phyloP scores from a whole-genome alignment of 805 yeast genomes.

The Yamadazyma phyllophila region DNA sequence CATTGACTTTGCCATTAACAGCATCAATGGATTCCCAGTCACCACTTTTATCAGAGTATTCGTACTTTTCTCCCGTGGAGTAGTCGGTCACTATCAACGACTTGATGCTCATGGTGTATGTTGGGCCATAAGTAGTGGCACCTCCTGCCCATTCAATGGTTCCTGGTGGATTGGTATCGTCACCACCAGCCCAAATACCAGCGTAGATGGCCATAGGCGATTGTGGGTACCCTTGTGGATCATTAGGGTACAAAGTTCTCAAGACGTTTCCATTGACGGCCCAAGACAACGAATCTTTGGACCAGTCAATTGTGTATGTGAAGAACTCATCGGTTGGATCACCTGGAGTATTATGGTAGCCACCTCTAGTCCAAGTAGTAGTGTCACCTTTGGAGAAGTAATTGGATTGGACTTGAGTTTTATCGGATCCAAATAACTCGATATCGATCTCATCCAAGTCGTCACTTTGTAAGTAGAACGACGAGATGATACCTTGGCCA shows the following conservation, averaged over 20 bases:
- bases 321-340: slow-evolving; percentile 61
- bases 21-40: slow-evolving; percentile 59
- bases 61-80: slow-evolving; percentile 60
- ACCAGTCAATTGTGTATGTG: slow-evolving; percentile 87
- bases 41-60: slow-evolving; percentile 56
- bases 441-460: slow-evolving; percentile 87
- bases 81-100: slow-evolving; percentile 64
- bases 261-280: slow-evolving; percentile 66
- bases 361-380: slow-evolving; percentile 77
- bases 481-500: slow-evolving; percentile 78
- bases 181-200: slow-evolving; percentile 87
- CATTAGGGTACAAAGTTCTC: slow-evolving; percentile 56
- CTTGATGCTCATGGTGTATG: slow-evolving; percentile 66
- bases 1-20: slow-evolving; percentile 57
- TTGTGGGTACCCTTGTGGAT: slow-evolving; percentile 78
- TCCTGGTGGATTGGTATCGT: slow-evolving; percentile 58
- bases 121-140: slow-evolving; percentile 61
- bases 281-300: slow-evolving; percentile 63
- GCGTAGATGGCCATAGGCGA: slow-evolving; percentile 75
- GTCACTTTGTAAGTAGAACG: slow-evolving; percentile 77
- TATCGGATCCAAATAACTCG: slow-evolving; percentile 85
- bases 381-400: slow-evolving; percentile 81
- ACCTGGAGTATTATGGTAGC: slow-evolving; percentile 53
- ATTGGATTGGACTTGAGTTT: slow-evolving; percentile 70
- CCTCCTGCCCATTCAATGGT: slow-evolving; percentile 88